phyloP scores from a whole-genome alignment of 257 asterid genomes.

The Prunella vulgaris region DNA sequence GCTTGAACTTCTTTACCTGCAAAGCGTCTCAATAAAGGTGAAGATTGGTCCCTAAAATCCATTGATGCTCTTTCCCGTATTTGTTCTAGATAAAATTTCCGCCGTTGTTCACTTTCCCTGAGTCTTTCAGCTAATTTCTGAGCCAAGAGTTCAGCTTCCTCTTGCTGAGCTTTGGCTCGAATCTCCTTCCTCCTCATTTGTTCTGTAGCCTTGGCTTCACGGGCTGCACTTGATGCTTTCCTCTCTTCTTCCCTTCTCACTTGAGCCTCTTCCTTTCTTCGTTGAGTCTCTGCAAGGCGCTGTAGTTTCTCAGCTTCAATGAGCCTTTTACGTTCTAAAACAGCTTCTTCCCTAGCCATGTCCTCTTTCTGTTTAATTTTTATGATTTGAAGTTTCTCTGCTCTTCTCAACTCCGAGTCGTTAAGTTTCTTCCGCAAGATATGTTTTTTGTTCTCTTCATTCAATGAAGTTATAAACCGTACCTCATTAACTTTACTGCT shows the following conservation, averaged over 20 bases:
- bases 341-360: slow-evolving; percentile 98
- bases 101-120: slow-evolving; percentile 90
- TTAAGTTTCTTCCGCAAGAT: slow-evolving; percentile 83
- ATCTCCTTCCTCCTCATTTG: slow-evolving; percentile 87
- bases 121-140: slow-evolving; percentile 94
- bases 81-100: slow-evolving; percentile 92
- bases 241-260: slow-evolving; percentile 97
- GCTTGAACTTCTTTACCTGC: slow-evolving; percentile 66
- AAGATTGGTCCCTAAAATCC: slow-evolving; percentile 99
- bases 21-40: slow-evolving; percentile 85
- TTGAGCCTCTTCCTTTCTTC: slow-evolving; percentile 97
- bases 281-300: slow-evolving; percentile 87
- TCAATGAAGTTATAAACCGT: slow-evolving; percentile 90
- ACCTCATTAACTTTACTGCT: slow-evolving; percentile 98
- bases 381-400: slow-evolving; percentile 87
- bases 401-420: slow-evolving; percentile 92
- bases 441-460: slow-evolving; percentile 94
- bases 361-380: slow-evolving; percentile 91
- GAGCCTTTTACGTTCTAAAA: slow-evolving; percentile 84
- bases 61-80: slow-evolving; percentile 95
- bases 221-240: slow-evolving; percentile 95
- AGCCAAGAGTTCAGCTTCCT: slow-evolving; percentile 98
- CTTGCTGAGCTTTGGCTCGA: slow-evolving; percentile 91
- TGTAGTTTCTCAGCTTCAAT: slow-evolving; percentile 98
- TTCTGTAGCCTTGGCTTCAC: slow-evolving; percentile 95